Base-by-base conservation (phyloP, 2,329 filamentous ascomycete species). In the Dryadomyces quercivorus region DNA sequence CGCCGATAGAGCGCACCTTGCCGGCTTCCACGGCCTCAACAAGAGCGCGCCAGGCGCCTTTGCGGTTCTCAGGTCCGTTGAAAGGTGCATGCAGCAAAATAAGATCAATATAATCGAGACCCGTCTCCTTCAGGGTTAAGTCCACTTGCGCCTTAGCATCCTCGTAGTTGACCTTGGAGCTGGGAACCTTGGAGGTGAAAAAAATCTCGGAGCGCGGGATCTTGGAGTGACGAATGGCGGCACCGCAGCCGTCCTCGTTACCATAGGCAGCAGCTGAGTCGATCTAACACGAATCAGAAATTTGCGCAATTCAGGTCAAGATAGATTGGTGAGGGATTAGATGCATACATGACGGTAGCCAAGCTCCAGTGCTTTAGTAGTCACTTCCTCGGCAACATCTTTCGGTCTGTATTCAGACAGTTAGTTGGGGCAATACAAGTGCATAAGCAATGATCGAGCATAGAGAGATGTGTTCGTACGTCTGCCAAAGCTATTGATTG, bases 81-180 rank as follows among this genome's bases (percentile, higher is more conserved):
- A 80, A 82, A 0, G 81, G 81, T 0, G 76, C 70, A 64, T 85
- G 81, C 53, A 84, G 75, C 20, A 85, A 75, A 66, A 78, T 77
- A 55, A 88, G 73, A 62, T 88, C 84, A 58, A 87, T 75, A 65
- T 87, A 88, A 21, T 73, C 77, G 5, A 87, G 71, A 15, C 79
- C 77, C 0, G 82, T 80, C 57, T 81, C 75, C 52, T 74, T 68
- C 21, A 91, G 70, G 16, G 82, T 85, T 53, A 75, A 70, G 59
- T 84, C 70, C 59, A 94, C 75, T 59, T 82, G 77, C 16, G 73
- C 72, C 65, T 81, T 82, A 21, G 85, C 77, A 55, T 72, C 76
- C 15, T 83, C 76, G 63, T 92, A 93, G 58, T 67, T 67, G 36
- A 76, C 15, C 36, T 40, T 63, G 34, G 57, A 58, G 9, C 65